phyloP scores from a whole-genome alignment of 768 basidiomycete species.

The Tubosaeta sp. region DNA sequence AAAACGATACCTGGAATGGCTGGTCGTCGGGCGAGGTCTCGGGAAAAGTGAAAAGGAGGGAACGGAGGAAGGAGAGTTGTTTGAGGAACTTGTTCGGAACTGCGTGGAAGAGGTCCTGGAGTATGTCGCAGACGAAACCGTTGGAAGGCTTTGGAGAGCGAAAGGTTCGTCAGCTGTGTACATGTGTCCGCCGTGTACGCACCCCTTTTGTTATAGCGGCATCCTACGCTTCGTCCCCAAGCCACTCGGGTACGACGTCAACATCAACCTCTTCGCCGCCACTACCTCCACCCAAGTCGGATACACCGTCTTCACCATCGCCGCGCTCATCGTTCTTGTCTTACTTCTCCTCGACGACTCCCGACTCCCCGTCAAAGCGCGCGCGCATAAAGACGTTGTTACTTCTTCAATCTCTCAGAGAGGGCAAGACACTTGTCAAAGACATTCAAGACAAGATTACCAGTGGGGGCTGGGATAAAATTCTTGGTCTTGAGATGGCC shows the following conservation, averaged over 20 bases:
- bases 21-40: constrained; percentile 62
- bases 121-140: constrained; percentile 45
- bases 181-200: background rate
- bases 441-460: constrained; percentile 20
- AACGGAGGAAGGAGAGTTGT: constrained; percentile 38
- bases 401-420: constrained; percentile 53
- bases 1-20: constrained; percentile 71
- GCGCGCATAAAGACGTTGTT: constrained; percentile 71
- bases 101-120: constrained; percentile 51
- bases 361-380: constrained; percentile 70
- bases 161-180: constrained; percentile 44
- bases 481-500: constrained; percentile 69
- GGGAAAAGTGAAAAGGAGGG: constrained; percentile 23
- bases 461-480: constrained; percentile 35
- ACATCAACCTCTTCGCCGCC: constrained; percentile 1
- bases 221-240: constrained; percentile 45
- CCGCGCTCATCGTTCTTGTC: constrained; percentile 38
- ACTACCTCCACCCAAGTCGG: constrained; percentile 8
- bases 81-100: constrained; percentile 57
- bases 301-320: background rate
- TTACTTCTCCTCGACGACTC: constrained; percentile 81
- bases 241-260: background rate
- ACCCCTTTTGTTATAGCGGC: constrained; percentile 36
- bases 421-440: constrained; percentile 13
- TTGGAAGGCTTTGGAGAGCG: constrained; percentile 64